Evolutionary conservation across 208 protist genomes (phyloP), one percentile per base, ranked within the genome.

Genomic region (Kentomonas sorsogonicus): DNA sequence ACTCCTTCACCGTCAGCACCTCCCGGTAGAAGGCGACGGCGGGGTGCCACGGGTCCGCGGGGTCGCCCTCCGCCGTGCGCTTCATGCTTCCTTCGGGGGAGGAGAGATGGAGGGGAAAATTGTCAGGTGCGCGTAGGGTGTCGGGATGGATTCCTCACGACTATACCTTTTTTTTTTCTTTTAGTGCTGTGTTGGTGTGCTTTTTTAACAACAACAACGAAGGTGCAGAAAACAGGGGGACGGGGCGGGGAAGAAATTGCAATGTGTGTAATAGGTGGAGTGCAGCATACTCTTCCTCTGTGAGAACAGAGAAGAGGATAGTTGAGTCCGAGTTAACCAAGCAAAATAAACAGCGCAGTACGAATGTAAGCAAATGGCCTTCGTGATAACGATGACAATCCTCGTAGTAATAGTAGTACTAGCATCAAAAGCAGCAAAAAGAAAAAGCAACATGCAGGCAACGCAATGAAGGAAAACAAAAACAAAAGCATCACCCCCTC

Each of bases 11-110:
- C 13, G 63, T 87, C n/a, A 93, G 58, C 0, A 91, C 75, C 52
- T 93, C 86, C 25, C 83, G 81, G 40, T 94, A 79, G 69, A 94
- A 94, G 36, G 68, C 59, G 15, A 88, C 20, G 36, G 67, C 67
- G 18, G 87, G 87, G 65, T 94, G 81, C 25, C 64, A 33, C 4
- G 41, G 15, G 40, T 91, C 79, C 33, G 65, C 39, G 34, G 46
- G 51, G 5, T 33, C 63, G 2, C 69, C 74, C 41, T 61, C 56
- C 26, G 50, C 51, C 2, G 30, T 48, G 39, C 83, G 80, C 57
- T 88, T 88, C 79, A 91, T 91, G 1, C n/a, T 20, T 25, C 4
- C 6, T 18, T n/a, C n/a, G n/a, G n/a, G n/a, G n/a, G n/a, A n/a
- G n/a, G n/a, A n/a, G n/a, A n/a, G n/a, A n/a, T n/a, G n/a, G n/a